phyloP scores from a whole-genome alignment of 1,284 basidiomycete species.

The Meira nashicola region DNA sequence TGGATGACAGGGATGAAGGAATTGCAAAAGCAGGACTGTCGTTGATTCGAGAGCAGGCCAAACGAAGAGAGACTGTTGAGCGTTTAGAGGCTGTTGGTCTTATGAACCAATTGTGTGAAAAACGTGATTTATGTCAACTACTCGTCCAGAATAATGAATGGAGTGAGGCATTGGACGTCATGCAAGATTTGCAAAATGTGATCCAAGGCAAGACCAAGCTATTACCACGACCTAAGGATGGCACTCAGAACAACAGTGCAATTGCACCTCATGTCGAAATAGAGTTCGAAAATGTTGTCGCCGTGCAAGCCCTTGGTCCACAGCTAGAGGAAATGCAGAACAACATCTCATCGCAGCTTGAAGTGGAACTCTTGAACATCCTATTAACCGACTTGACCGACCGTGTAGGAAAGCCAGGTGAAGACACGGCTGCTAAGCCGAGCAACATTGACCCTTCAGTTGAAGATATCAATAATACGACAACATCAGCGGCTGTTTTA shows the following conservation, averaged over 20 bases:
- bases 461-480: neutral
- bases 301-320: constrained; percentile 21
- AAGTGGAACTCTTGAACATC: constrained; percentile 65
- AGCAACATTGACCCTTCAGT: neutral
- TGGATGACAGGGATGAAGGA: constrained; percentile 71
- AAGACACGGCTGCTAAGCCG: constrained; percentile 8
- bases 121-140: constrained; percentile 33
- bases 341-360: constrained; percentile 27
- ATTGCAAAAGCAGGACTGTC: constrained; percentile 52
- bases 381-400: constrained; percentile 66
- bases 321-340: constrained; percentile 38
- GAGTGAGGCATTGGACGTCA: constrained; percentile 43
- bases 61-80: constrained; percentile 30
- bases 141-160: constrained; percentile 43
- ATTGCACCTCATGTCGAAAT: constrained; percentile 7
- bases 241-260: neutral
- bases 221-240: neutral
- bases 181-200: constrained; percentile 24
- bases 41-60: constrained; percentile 28
- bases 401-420: constrained; percentile 16
- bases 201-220: constrained; percentile 9
- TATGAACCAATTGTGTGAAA: constrained; percentile 33
- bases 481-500: neutral
- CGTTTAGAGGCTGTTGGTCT: constrained; percentile 23
- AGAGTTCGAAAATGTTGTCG: constrained; percentile 13